phyloP scores from a whole-genome alignment of 2,329 filamentous ascomycete genomes.

The Atkinsonella texensis region DNA sequence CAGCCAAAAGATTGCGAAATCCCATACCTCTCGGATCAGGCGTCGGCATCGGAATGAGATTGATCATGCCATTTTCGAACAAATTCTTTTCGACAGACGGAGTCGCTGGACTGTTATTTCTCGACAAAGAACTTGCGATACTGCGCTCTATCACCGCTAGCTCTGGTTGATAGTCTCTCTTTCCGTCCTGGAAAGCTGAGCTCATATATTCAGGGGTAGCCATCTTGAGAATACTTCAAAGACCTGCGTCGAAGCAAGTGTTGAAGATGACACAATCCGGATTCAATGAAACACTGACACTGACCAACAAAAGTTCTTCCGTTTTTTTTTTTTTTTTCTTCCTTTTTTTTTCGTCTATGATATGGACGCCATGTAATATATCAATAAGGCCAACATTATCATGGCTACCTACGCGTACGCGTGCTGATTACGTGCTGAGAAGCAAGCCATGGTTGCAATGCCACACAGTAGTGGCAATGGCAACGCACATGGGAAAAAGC shows the following conservation, averaged over 20 bases:
- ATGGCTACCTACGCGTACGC: too few relatives aligned
- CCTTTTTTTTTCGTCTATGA: too few relatives aligned
- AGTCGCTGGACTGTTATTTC: not conserved
- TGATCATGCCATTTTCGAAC: slow-evolving; percentile 1
- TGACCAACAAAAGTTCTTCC: too few relatives aligned
- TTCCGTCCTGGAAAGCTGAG: not conserved
- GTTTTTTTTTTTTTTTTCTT: too few relatives aligned
- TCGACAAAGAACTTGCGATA: not conserved
- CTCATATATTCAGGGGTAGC: not conserved
- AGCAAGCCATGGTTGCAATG: too few relatives aligned
- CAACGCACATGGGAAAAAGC: not conserved
- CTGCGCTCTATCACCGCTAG: not conserved
- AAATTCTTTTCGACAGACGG: not conserved
- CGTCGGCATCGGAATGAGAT: slow-evolving; percentile 4
- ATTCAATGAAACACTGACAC: too few relatives aligned
- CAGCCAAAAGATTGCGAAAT: not conserved
- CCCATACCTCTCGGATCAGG: slow-evolving; percentile 1
- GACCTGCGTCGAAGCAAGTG: not conserved
- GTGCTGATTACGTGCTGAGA: too few relatives aligned
- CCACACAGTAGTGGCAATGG: not conserved
- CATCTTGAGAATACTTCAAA: not conserved
- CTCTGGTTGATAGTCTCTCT: not conserved
- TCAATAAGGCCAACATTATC: too few relatives aligned
- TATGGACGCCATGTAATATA: too few relatives aligned
- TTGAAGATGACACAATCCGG: too few relatives aligned